phyloP scores from a whole-genome alignment of 805 yeast genomes.

The Spathaspora arborariae region DNA sequence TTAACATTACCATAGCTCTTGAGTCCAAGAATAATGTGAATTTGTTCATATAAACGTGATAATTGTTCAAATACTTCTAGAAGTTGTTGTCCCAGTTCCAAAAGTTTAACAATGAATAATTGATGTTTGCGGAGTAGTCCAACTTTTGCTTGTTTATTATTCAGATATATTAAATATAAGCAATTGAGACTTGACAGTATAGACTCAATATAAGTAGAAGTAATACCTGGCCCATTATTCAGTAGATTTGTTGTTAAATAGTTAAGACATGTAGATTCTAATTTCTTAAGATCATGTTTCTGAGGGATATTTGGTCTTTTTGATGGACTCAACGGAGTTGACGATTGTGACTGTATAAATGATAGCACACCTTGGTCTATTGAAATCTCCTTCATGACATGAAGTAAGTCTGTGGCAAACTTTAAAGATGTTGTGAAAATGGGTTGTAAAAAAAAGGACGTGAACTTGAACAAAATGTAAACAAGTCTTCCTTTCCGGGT shows the following conservation, averaged over 20 bases:
- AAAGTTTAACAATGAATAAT: constrained; percentile 20
- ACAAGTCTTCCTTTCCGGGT: not conserved
- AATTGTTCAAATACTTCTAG: constrained; percentile 10
- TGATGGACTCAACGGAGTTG: constrained; percentile 1
- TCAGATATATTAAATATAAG: constrained; percentile 12
- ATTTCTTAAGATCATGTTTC: constrained; percentile 3
- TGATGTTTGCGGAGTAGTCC: constrained; percentile 24
- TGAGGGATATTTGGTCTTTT: constrained; percentile 4
- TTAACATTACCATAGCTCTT: not conserved
- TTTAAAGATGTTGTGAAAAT: not conserved
- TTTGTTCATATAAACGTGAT: constrained; percentile 4
- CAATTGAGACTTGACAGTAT: constrained; percentile 16
- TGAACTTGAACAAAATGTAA: not conserved
- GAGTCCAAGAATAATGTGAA: not conserved
- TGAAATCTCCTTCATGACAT: constrained; percentile 1
- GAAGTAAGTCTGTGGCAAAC: not conserved
- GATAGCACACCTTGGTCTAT: constrained; percentile 4
- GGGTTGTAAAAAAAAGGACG: not conserved
- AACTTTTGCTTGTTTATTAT: constrained; percentile 4
- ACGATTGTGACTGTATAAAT: constrained; percentile 2
- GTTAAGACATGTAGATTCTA: constrained; percentile 4
- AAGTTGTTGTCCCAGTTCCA: constrained; percentile 14
- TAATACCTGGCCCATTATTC: not conserved
- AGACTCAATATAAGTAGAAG: not conserved
- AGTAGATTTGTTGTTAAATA: not conserved